These are phyloP conservation scores for Apophysomyces variabilis DNA, from an alignment of 371 early-diverging fungal genomes.

Conservation along the genomic window DNA sequence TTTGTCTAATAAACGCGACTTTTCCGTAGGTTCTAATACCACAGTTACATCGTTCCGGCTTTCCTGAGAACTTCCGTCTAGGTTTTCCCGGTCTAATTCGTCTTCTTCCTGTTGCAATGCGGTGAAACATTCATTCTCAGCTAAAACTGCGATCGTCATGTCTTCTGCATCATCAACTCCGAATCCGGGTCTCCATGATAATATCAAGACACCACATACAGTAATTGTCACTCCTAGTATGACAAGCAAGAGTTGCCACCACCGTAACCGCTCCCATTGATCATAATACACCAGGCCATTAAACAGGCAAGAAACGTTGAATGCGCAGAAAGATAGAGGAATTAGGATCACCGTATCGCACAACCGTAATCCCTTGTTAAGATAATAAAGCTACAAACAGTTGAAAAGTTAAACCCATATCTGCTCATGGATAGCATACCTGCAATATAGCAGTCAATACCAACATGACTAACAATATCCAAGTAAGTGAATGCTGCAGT, in stretches of 20 bases:
- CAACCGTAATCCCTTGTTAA: conserved; percentile 75
- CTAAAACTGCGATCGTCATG: not conserved
- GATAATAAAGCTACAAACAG: conserved; percentile 67
- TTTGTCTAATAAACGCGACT: conserved; percentile 16
- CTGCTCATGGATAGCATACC: conserved; percentile 38
- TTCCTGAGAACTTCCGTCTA: conserved; percentile 2
- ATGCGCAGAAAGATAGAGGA: conserved; percentile 80
- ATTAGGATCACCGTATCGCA: conserved; percentile 82
- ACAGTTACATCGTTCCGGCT: not conserved
- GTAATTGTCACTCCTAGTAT: conserved; percentile 69
- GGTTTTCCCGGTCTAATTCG: conserved; percentile 12
- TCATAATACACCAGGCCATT: conserved; percentile 84
- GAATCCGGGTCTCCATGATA: conserved; percentile 53
- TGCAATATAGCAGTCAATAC: conserved; percentile 71
- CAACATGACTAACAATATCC: conserved; percentile 71
- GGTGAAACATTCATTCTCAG: not conserved
- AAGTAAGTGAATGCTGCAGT: conserved; percentile 70
- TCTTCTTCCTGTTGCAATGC: conserved; percentile 13
- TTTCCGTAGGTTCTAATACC: conserved; percentile 16
- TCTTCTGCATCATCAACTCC: conserved; percentile 1
- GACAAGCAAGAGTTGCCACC: conserved; percentile 70
- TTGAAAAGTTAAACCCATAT: not conserved
- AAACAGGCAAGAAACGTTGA: conserved; percentile 77
- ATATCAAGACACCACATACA: conserved; percentile 64
- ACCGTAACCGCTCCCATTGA: conserved; percentile 69